Evolutionary conservation across 345 rosid species (phyloP).

Genomic region (rapeseed (Brassica napus)): Da-Ae NC_063441.1:14645001-14645500

Average conservation of each 20-base stretch:
- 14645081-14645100: slow-evolving; percentile 80
- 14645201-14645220: too few relatives aligned
- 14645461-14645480: slow-evolving; percentile 91
- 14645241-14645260: neutral
- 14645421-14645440: slow-evolving; percentile 63
- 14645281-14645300: slow-evolving; percentile 88
- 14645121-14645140: slow-evolving; percentile 66
- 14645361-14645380: slow-evolving; percentile 74
- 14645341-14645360: slow-evolving; percentile 75
- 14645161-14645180: too few relatives aligned
- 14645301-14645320: slow-evolving; percentile 85
- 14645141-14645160: slow-evolving; percentile 44
- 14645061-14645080: slow-evolving; percentile 65
- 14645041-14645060: slow-evolving; percentile 68
- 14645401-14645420: too few relatives aligned
- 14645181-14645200: too few relatives aligned
- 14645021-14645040: slow-evolving; percentile 74
- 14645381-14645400: slow-evolving; percentile 68
- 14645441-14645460: slow-evolving; percentile 75
- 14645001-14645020: slow-evolving; percentile 72
- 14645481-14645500: slow-evolving; percentile 50
- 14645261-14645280: slow-evolving; percentile 57
- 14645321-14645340: slow-evolving; percentile 89
- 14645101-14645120: slow-evolving; percentile 69
- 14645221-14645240: neutral